Conservation (phyloP, 208 protist genomes). For the Crithidia acanthocephali region DNA sequence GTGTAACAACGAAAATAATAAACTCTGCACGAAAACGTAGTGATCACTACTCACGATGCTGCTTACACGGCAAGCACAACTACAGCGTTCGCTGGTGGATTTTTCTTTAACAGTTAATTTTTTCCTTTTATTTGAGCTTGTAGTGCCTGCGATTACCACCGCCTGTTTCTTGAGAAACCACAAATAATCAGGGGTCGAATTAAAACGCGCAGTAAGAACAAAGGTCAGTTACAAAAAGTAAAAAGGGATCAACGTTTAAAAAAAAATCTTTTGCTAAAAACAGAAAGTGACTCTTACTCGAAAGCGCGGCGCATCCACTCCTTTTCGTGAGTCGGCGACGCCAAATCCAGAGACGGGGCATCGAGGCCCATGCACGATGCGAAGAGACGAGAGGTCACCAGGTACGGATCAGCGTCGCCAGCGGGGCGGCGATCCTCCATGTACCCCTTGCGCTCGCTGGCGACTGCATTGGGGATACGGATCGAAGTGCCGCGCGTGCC, state of each 20-base stretch:
- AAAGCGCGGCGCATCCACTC: constrained; percentile 77
- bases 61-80: constrained; percentile 4
- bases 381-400: constrained; percentile 94
- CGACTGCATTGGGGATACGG: constrained; percentile 95
- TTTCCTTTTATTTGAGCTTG: neutral
- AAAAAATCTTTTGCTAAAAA: constrained; percentile 8
- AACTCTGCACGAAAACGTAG: neutral
- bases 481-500: constrained; percentile 95
- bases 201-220: neutral
- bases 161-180: neutral
- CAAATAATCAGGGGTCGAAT: constrained; percentile 12
- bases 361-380: constrained; percentile 73
- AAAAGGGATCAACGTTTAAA: constrained; percentile 1
- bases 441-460: constrained; percentile 94
- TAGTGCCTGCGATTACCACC: neutral
- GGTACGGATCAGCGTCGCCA: constrained; percentile 96
- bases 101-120: constrained; percentile 8
- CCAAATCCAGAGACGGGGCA: constrained; percentile 56
- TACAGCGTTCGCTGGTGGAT: neutral
- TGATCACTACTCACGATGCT: neutral
- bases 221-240: constrained; percentile 3
- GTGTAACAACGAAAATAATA: constrained; percentile 3
- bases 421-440: constrained; percentile 98
- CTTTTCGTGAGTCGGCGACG: constrained; percentile 56
- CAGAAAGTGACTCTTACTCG: too few species aligned